A percentile compares a stretch with the other conserved stretches of the same genome.
phyloP scores from a whole-genome alignment of 805 yeast species.

The Cyberlindnera japonica region DNA sequence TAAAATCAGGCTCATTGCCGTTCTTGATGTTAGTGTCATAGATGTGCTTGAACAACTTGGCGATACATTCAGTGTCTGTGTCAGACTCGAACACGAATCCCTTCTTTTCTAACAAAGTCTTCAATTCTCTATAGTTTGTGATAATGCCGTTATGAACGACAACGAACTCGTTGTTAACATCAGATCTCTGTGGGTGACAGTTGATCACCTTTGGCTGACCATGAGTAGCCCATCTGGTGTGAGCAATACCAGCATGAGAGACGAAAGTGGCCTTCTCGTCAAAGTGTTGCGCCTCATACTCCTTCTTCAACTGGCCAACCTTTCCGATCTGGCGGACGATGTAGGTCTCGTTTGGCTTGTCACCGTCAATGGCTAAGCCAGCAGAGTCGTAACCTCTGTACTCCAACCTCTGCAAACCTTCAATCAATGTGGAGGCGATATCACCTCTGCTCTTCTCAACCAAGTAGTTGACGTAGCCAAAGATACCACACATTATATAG shows the following conservation, averaged over 20 bases:
- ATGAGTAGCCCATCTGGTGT: slow-evolving; percentile 99
- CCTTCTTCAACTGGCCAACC: slow-evolving; percentile 73
- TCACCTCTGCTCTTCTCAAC: slow-evolving; percentile 92
- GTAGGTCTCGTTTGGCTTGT: slow-evolving; percentile 62
- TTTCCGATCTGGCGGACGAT: slow-evolving; percentile 88
- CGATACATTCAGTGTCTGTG: slow-evolving; percentile 97
- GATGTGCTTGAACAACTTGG: slow-evolving; percentile 87
- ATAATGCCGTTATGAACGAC: slow-evolving; percentile 98
- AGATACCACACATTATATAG: slow-evolving; percentile 77
- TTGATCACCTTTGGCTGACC: slow-evolving; percentile 84
- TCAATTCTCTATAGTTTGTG: slow-evolving; percentile 90
- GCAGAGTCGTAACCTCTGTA: slow-evolving; percentile 98
- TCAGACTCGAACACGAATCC: slow-evolving; percentile 86
- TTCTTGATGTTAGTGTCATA: slow-evolving; percentile 73
- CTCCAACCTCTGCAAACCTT: slow-evolving; percentile 84
- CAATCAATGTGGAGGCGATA: slow-evolving; percentile 82
- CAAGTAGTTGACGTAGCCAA: slow-evolving; percentile 94
- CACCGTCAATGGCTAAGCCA: slow-evolving; percentile 94
- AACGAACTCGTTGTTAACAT: slow-evolving; percentile 73
- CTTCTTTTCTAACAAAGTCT: slow-evolving; percentile 71
- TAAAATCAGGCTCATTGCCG: slow-evolving; percentile 80
- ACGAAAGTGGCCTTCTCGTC: slow-evolving; percentile 64
- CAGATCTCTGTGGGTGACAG: slow-evolving; percentile 97
- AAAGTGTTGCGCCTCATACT: slow-evolving; percentile 48
- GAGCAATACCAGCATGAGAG: slow-evolving; percentile 95